Base-by-base conservation (phyloP, 345 rosid species). In the Sisymbrium irio region DNA sequence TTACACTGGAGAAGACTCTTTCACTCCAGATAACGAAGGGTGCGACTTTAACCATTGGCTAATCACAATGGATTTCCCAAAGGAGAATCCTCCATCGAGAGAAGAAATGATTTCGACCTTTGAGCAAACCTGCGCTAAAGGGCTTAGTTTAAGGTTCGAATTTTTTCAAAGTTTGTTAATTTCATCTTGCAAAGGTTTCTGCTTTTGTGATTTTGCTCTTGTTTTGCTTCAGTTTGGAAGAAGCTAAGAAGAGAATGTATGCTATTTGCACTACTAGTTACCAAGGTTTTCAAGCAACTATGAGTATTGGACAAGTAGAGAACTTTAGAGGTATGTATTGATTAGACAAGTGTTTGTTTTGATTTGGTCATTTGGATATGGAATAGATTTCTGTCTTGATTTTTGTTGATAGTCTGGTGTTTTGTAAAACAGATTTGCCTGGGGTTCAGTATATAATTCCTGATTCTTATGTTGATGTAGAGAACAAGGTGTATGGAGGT, bases 41-140 rank as follows among this genome's bases (percentile, higher is more conserved):
- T 90, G 94, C 65, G 99, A 92, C 74, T 88, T 78, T 71, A 87
- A 92, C 36, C 99, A 92, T 82, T 95, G 98, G 99, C 81, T 95
- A 28, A 87, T 95, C 25, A 85, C 91, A 7, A 74, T 92, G 50
- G 87, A 87, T 42, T 95, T 95, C 56, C 88, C 96, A 7, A 86
- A 82, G 65, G 85, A 85, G 1, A 81, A 83, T 4, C 57, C 70
- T 32, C 86, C 87, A 0, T 44, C 88, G 0, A 83, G 83, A 12
- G 90, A 92, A 30, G 93, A 86, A 71, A 95, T 88, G 99, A 84
- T 95, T 32, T 79, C 85, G 13, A 83, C 82, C 12, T 95, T 85
- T 30, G 97, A 89, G 67, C 75, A 85, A 12, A 95, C 85, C 22
- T 92, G 98, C n/a, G 96, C 97, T 4, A 77, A 82, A 72, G 98